Percentiles rank a stretch among this genome's conserved stretches.
Evolutionary conservation across 202 grass and related monocot species (phyloP).

Genomic region (Schoenoplectus tabernaemontani): DNA sequence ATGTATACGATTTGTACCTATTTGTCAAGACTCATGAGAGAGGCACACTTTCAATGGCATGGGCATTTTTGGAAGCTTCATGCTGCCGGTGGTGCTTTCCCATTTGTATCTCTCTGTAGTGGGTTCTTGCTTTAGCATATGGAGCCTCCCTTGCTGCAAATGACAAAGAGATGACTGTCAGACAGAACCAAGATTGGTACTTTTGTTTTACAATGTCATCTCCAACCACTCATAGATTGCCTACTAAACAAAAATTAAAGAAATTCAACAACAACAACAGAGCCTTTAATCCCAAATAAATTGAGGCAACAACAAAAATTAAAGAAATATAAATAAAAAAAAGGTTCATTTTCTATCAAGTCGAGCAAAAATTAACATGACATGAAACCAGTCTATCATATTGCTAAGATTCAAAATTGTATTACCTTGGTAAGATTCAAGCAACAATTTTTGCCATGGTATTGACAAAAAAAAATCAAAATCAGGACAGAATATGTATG

Average conservation of each 20-base stretch:
- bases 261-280: too few species aligned
- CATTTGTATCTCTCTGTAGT: slow-evolving; percentile 88
- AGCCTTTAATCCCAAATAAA: too few species aligned
- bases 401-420: not conserved
- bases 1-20: slow-evolving; percentile 37
- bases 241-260: not conserved
- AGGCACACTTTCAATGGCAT: slow-evolving; percentile 11
- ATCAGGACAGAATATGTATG: not conserved
- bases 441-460: not conserved
- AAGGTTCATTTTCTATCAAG: not conserved
- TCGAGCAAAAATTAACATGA: not conserved
- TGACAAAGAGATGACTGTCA: not conserved
- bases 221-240: not conserved
- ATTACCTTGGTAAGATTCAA: not conserved
- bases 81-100: slow-evolving; percentile 56
- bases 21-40: slow-evolving; percentile 27
- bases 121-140: slow-evolving; percentile 91
- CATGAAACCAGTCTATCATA: not conserved
- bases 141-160: slow-evolving; percentile 86
- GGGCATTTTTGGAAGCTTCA: slow-evolving; percentile 22
- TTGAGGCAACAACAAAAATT: not conserved
- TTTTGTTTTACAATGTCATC: not conserved
- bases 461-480: too few species aligned
- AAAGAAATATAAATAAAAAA: not conserved
- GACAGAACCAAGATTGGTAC: not conserved